phyloP scores from a whole-genome alignment of 164 flowering plant species.

The Stephania yunnanensis region DNA sequence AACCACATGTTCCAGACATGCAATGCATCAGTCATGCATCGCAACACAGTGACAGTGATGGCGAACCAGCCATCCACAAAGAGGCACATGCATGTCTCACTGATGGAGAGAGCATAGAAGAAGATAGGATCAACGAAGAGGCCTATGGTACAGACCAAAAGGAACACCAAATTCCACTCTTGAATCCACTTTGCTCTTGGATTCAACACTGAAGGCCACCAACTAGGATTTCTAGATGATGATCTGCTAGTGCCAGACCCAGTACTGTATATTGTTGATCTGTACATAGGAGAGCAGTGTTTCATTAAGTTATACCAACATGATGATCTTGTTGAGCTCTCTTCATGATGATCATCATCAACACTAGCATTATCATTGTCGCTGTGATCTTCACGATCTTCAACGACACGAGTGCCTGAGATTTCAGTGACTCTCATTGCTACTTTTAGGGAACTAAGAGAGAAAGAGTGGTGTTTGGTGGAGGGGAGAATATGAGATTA shows the following conservation, averaged over 20 bases:
- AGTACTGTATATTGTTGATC: neutral
- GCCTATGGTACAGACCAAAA: slow-evolving; percentile 68
- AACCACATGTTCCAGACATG: slow-evolving; percentile 91
- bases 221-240: neutral
- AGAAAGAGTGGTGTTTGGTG: neutral
- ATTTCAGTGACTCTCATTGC: neutral
- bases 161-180: slow-evolving; percentile 80
- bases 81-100: slow-evolving; percentile 72
- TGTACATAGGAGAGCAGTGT: neutral
- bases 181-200: slow-evolving; percentile 69
- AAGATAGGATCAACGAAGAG: slow-evolving; percentile 87
- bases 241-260: neutral
- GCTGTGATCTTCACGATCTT: neutral
- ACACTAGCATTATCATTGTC: slow-evolving; percentile 14
- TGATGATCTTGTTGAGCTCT: neutral
- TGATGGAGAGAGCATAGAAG: slow-evolving; percentile 81
- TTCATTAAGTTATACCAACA: slow-evolving; percentile 2
- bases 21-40: slow-evolving; percentile 82
- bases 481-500: neutral
- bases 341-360: slow-evolving; percentile 18
- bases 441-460: neutral
- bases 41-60: slow-evolving; percentile 69
- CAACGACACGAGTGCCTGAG: neutral
- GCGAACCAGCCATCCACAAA: slow-evolving; percentile 95
- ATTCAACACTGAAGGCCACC: slow-evolving; percentile 23